Evolutionary conservation across 352 stramenopile species (phyloP).

Genomic region (Nothophytophthora sp.): DNA sequence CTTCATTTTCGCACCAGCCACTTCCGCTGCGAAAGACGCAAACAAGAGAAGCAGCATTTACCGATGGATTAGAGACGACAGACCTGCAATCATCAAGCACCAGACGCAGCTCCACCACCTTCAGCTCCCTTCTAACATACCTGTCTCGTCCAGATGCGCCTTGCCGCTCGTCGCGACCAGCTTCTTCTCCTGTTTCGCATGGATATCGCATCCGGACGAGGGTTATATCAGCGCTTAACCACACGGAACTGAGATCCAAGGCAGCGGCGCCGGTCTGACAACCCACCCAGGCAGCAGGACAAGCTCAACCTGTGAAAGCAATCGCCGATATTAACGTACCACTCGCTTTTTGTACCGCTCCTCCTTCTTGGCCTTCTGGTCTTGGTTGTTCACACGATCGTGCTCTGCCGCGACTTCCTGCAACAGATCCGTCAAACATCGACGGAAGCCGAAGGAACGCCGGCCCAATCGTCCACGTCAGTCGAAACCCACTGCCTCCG

Average conservation of each 20-base stretch:
- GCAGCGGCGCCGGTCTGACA: not conserved
- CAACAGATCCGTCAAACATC: too few relatives aligned
- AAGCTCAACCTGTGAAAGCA: too few relatives aligned
- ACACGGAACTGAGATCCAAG: not conserved
- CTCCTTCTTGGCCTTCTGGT: constrained; percentile 68
- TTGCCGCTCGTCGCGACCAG: constrained; percentile 35
- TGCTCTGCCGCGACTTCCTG: constrained; percentile 76
- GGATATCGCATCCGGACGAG: not conserved
- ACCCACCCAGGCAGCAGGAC: not conserved
- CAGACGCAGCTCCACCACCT: not conserved
- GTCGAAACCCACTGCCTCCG: too few relatives aligned
- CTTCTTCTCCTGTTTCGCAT: constrained; percentile 52
- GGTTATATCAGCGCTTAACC: not conserved
- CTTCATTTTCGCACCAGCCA: constrained; percentile 58
- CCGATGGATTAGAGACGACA: too few relatives aligned
- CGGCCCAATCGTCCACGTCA: not conserved
- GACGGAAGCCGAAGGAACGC: not conserved
- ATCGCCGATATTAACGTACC: constrained; percentile 26
- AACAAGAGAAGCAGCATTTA: constrained; percentile 6
- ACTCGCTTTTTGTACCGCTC: constrained; percentile 55
- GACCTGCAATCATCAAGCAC: too few relatives aligned
- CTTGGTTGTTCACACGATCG: constrained; percentile 62
- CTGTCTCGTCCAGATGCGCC: constrained; percentile 67
- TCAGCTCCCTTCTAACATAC: constrained; percentile 19
- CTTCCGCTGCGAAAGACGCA: constrained; percentile 34